phyloP scores from a whole-genome alignment of 139 green algal genomes.

The Gonium pectorale region DNA sequence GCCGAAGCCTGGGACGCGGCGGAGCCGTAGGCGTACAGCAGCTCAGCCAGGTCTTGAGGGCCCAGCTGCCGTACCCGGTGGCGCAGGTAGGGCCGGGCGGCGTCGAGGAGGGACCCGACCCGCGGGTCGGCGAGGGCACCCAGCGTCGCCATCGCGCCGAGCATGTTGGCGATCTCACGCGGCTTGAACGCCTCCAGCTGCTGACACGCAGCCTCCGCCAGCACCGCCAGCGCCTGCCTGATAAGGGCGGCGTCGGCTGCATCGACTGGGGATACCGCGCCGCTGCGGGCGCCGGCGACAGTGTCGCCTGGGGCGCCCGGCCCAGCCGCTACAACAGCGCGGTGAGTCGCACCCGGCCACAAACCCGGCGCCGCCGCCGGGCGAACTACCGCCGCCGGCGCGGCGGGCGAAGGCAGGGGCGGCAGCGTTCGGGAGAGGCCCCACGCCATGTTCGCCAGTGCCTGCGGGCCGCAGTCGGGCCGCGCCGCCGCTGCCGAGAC shows the following conservation, averaged over 20 bases:
- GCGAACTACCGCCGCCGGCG: no score
- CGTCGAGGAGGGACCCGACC: background rate
- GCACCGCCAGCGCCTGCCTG: background rate
- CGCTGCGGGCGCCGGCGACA: background rate
- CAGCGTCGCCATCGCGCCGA: slow-evolving; percentile 6
- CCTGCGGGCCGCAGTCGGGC: background rate
- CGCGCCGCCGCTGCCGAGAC: background rate
- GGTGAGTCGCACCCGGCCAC: no score
- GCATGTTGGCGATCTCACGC: slow-evolving; percentile 25
- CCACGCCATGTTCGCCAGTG: slow-evolving; percentile 22
- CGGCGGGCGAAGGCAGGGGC: no score
- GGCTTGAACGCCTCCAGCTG: slow-evolving; percentile 1
- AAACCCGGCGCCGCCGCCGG: no score
- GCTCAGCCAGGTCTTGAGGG: slow-evolving; percentile 20
- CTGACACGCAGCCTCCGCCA: background rate
- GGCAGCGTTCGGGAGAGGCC: slow-evolving; percentile 2
- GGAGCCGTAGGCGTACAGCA: slow-evolving; percentile 19
- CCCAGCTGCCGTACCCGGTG: background rate
- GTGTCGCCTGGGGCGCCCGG: no score
- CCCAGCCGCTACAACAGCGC: no score
- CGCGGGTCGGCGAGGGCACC: background rate
- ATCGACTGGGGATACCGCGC: background rate
- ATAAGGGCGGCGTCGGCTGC: background rate
- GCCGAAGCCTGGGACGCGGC: no score
- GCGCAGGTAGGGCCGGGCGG: background rate